Conservation (phyloP, 1,284 basidiomycete species). For the Phylloboletellus chloephorus region DNA sequence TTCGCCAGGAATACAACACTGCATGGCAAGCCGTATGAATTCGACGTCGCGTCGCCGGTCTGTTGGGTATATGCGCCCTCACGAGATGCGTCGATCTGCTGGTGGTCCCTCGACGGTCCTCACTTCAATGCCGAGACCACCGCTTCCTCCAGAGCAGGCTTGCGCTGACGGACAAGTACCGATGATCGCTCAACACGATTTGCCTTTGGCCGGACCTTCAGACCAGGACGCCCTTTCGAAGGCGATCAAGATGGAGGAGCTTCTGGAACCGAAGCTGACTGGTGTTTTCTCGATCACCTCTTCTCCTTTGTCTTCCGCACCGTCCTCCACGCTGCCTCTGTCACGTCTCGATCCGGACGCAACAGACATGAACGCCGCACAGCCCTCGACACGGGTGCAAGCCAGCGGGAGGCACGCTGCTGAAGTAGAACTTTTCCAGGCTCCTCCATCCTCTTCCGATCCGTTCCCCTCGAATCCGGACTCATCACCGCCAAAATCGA, state of each 20-base stretch:
- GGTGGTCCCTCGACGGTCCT: neutral
- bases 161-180: neutral
- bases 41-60: neutral
- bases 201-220: neutral
- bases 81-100: neutral
- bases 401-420: neutral
- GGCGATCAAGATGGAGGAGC: slow-evolving; percentile 22
- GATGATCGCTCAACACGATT: neutral
- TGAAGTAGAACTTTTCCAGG: neutral
- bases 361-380: neutral
- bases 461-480: slow-evolving; percentile 3
- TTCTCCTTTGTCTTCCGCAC: slow-evolving; percentile 17
- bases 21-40: neutral
- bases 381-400: neutral
- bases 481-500: slow-evolving; percentile 19
- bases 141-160: neutral
- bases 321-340: slow-evolving; percentile 2
- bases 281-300: slow-evolving; percentile 18
- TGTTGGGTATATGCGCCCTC: slow-evolving; percentile 14
- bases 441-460: neutral
- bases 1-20: neutral
- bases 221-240: slow-evolving; percentile 4
- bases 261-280: slow-evolving; percentile 1
- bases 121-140: neutral
- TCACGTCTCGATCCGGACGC: neutral